These are phyloP conservation scores for Suhomyces sp. DNA, from an alignment of 805 yeast genomes.

Conservation along the genomic window DNA sequence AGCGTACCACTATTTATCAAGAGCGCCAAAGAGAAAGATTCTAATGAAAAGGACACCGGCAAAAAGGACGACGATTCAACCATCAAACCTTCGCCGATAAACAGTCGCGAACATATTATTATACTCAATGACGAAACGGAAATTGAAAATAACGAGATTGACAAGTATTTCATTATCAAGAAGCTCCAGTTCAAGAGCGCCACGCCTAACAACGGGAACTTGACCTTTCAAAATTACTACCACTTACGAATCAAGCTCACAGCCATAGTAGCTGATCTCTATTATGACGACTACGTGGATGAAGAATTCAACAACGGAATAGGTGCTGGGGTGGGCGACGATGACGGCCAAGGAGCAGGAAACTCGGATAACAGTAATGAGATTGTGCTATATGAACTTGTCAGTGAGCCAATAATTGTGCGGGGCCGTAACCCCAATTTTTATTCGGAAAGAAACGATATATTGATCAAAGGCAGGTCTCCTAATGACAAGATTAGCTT, in stretches of 20 bases:
- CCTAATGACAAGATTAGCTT: conserved; percentile 8
- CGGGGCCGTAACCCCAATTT: conserved; percentile 64
- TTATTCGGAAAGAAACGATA: conserved; percentile 51
- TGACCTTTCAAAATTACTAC: conserved; percentile 45
- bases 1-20: conserved; percentile 31
- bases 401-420: conserved; percentile 50
- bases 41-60: background rate
- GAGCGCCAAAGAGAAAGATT: conserved; percentile 10
- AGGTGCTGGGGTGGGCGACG: conserved; percentile 8
- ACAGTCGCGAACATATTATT: conserved; percentile 22
- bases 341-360: conserved; percentile 6
- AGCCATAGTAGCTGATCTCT: conserved; percentile 37
- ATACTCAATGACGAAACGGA: conserved; percentile 23
- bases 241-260: conserved; percentile 34
- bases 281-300: conserved; percentile 36
- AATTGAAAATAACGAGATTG: conserved; percentile 20
- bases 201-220: conserved; percentile 51
- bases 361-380: conserved; percentile 26
- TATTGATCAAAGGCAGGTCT: conserved; percentile 32
- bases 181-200: conserved; percentile 50
- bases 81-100: conserved; percentile 17
- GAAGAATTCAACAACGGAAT: conserved; percentile 22
- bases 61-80: conserved; percentile 8
- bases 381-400: conserved; percentile 27
- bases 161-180: conserved; percentile 33